phyloP scores from a whole-genome alignment of 1,284 basidiomycete species.

The Trametes pubescens region DNA sequence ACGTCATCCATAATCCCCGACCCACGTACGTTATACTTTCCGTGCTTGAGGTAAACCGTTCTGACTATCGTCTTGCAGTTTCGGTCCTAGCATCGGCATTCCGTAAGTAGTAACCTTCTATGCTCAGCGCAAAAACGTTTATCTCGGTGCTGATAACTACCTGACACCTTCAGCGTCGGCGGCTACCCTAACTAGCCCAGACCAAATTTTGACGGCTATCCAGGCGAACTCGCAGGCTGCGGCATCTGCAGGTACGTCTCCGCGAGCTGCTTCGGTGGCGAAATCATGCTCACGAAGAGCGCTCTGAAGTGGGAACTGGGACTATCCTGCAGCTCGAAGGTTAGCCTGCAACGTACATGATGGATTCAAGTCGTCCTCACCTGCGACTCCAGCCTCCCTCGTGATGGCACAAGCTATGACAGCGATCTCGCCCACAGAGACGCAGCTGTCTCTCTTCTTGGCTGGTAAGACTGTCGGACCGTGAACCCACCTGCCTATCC shows the following conservation, averaged over 20 bases:
- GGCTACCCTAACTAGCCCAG: constrained; percentile 2
- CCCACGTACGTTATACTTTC: too few relatives aligned
- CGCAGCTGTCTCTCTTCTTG: constrained; percentile 18
- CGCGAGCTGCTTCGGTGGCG: background rate
- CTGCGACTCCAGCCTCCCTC: background rate
- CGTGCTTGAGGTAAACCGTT: too few relatives aligned
- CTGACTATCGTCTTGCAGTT: too few relatives aligned
- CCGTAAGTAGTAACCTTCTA: background rate
- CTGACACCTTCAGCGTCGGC: background rate
- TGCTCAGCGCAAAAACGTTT: background rate
- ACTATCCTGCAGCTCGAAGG: constrained; percentile 7
- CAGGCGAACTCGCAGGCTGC: constrained; percentile 17
- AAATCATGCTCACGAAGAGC: background rate
- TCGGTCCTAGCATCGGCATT: too few relatives aligned
- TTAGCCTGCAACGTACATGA: background rate
- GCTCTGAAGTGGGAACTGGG: background rate
- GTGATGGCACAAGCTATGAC: constrained; percentile 1
- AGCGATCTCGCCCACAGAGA: constrained; percentile 4
- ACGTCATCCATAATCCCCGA: too few relatives aligned
- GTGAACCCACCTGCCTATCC: background rate
- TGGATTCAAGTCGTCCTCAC: background rate
- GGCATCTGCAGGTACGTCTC: constrained; percentile 9
- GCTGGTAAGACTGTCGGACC: background rate
- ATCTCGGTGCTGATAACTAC: background rate
- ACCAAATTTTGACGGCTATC: constrained; percentile 15